These are phyloP conservation scores for Mortierella sp. DNA, from an alignment of 371 early-diverging fungal genomes.

Conservation along the genomic window DNA sequence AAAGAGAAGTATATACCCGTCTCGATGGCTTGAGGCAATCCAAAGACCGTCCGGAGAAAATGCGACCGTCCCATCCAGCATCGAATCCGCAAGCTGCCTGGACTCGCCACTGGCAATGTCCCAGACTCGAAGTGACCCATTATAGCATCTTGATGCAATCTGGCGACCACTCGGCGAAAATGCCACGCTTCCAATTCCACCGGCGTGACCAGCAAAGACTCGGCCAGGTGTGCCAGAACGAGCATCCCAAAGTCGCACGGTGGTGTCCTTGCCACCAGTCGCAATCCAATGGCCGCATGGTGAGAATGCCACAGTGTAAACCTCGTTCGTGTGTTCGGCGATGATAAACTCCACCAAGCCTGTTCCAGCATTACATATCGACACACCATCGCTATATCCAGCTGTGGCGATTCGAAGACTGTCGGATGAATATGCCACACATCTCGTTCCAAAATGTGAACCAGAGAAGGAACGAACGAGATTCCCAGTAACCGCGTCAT, in stretches of 20 bases:
- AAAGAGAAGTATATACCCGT: background rate
- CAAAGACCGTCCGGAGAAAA: background rate
- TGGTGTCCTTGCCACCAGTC: slow-evolving; percentile 11
- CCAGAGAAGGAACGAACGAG: background rate
- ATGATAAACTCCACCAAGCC: background rate
- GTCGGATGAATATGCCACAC: background rate
- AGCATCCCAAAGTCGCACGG: slow-evolving; percentile 1
- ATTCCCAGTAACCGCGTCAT: background rate
- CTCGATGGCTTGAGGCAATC: background rate
- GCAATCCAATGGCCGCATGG: slow-evolving; percentile 9
- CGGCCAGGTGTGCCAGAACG: background rate
- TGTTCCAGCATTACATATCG: background rate
- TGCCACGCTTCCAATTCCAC: background rate
- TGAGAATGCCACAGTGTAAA: background rate
- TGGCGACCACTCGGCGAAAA: background rate
- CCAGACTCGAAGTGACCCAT: background rate
- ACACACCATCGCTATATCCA: background rate
- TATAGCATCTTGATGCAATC: background rate
- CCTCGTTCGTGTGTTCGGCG: background rate
- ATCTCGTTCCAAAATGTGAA: no score
- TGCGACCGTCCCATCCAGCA: background rate
- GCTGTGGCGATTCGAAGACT: background rate
- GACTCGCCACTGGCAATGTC: background rate
- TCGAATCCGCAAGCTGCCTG: no score
- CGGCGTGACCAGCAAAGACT: background rate